Conservation (phyloP, 176 grass and related monocot genomes). For the Leersia perrieri region DNA sequence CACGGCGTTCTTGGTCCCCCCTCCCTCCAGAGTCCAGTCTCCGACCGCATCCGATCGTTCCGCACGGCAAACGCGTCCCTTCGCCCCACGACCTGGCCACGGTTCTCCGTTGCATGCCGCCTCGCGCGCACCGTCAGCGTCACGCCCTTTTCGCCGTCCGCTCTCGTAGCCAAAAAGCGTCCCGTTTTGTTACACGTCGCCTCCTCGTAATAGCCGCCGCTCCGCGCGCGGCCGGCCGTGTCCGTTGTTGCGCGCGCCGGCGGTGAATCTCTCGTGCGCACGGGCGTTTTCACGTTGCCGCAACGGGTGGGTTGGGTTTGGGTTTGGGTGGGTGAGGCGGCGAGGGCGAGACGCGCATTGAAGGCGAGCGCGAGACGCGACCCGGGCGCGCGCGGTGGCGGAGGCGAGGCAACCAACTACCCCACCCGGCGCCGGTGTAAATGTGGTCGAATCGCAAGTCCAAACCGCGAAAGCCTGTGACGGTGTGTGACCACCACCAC, state of each 20-base stretch:
- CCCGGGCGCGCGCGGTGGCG: not conserved
- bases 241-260: not conserved
- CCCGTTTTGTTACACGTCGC: not conserved
- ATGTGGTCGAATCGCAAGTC: not conserved
- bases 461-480: not conserved
- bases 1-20: conserved; percentile 1
- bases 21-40: too few relatives aligned
- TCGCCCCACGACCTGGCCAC: not conserved
- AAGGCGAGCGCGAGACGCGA: not conserved
- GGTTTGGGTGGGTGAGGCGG: not conserved
- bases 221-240: not conserved
- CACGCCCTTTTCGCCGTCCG: not conserved
- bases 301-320: not conserved
- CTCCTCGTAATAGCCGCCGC: not conserved
- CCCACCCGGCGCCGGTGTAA: conserved; percentile 23
- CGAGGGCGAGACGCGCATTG: not conserved
- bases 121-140: not conserved
- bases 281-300: not conserved
- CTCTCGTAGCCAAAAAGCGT: not conserved
- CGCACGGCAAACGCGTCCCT: not conserved
- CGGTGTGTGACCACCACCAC: not conserved
- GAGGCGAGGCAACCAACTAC: conserved; percentile 23
- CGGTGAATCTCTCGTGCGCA: not conserved
- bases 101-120: not conserved
- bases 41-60: conserved; percentile 33